Percentiles rank a stretch among this genome's conserved stretches.
phyloP scores from a whole-genome alignment of 805 yeast genomes.

The Candida verbasci region DNA sequence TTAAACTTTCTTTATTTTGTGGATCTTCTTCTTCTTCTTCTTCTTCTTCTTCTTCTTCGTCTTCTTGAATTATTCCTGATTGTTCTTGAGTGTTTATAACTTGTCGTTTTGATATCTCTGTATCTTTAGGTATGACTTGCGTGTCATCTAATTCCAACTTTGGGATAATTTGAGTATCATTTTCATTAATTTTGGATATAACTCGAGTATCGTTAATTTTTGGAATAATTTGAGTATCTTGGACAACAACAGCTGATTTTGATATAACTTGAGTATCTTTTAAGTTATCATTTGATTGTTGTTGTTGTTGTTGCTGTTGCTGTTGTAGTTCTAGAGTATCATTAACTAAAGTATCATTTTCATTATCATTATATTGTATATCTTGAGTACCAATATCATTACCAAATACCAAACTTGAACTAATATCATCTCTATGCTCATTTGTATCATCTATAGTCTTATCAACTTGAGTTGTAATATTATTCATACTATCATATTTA shows the following conservation, averaged over 20 bases:
- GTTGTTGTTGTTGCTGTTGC: no score
- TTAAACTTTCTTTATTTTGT: neutral
- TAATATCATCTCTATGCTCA: slow-evolving; percentile 3
- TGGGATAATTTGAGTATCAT: slow-evolving; percentile 1
- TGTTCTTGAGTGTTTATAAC: slow-evolving; percentile 27
- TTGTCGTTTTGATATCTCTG: slow-evolving; percentile 21
- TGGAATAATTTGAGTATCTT: slow-evolving; percentile 3
- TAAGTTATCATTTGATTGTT: neutral
- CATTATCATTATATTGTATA: neutral
- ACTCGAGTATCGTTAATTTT: neutral
- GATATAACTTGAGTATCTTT: slow-evolving; percentile 11
- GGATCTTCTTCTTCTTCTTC: neutral
- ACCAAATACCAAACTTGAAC: slow-evolving; percentile 31
- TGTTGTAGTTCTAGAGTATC: no score
- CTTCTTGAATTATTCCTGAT: slow-evolving; percentile 2
- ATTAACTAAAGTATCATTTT: slow-evolving; percentile 10
- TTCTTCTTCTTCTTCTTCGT: slow-evolving; percentile 2
- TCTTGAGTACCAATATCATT: slow-evolving; percentile 9
- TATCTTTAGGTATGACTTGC: slow-evolving; percentile 4
- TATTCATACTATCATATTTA: neutral
- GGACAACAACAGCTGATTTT: neutral
- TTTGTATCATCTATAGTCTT: neutral
- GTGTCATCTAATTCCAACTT: slow-evolving; percentile 1
- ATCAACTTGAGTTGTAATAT: slow-evolving; percentile 1
- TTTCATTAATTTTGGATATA: neutral